Evolutionary conservation across 2,329 filamentous ascomycete genomes (phyloP).

Genomic region (Phyllosticta citriasiana): DNA sequence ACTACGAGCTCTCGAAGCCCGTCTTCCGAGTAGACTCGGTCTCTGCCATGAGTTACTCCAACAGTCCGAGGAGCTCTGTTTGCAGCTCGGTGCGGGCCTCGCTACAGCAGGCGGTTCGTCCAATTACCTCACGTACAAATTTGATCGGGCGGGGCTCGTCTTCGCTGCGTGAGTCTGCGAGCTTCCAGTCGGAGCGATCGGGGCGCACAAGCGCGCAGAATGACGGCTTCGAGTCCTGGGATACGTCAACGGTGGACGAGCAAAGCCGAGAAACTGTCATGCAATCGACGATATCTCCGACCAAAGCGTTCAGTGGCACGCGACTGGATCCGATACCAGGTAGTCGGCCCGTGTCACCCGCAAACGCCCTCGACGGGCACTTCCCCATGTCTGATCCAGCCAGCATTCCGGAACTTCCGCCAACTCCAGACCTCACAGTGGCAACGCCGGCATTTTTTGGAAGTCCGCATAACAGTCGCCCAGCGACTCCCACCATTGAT

Average conservation of each 20-base stretch:
- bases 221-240: slow-evolving; percentile 66
- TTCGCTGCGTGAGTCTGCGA: slow-evolving; percentile 21
- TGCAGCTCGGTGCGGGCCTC: slow-evolving; percentile 26
- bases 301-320: slow-evolving; percentile 29
- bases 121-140: slow-evolving; percentile 27
- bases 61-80: slow-evolving; percentile 25
- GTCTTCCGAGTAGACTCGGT: slow-evolving; percentile 12
- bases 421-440: not conserved
- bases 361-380: slow-evolving; percentile 46
- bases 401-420: slow-evolving; percentile 6
- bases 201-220: slow-evolving; percentile 8
- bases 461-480: slow-evolving; percentile 23
- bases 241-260: slow-evolving; percentile 57
- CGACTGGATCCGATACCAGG: slow-evolving; percentile 62
- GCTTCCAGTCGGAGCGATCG: slow-evolving; percentile 23
- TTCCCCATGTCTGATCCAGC: slow-evolving; percentile 19
- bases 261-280: slow-evolving; percentile 50
- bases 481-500: slow-evolving; percentile 32
- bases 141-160: slow-evolving; percentile 23
- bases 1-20: not conserved
- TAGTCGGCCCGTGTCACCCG: slow-evolving; percentile 57
- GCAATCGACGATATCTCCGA: slow-evolving; percentile 33
- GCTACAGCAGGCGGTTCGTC: slow-evolving; percentile 28
- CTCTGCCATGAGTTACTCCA: slow-evolving; percentile 27
- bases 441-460: slow-evolving; percentile 3